phyloP scores from a whole-genome alignment of 768 basidiomycete genomes.

The Calocybe cyanea region DNA sequence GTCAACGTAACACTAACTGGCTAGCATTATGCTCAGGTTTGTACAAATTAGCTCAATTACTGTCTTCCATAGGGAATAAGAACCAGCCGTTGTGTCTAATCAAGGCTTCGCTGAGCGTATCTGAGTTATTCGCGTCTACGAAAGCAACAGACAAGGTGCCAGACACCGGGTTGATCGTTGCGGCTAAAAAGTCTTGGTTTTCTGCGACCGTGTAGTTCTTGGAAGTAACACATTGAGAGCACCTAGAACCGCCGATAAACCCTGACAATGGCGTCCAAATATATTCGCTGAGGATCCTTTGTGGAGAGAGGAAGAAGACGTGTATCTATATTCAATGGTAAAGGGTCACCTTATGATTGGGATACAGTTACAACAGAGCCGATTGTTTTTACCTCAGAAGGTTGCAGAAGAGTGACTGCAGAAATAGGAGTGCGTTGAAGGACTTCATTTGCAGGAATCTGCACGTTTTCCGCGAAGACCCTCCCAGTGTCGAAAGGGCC shows the following conservation, averaged over 20 bases:
- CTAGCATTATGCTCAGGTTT: too few species aligned
- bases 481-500: conserved; percentile 1
- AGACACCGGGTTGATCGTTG: not conserved
- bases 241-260: not conserved
- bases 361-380: too few species aligned
- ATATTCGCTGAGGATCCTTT: not conserved
- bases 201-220: not conserved
- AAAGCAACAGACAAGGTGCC: not conserved
- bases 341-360: too few species aligned
- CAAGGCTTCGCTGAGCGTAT: not conserved
- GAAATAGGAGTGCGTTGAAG: conserved; percentile 1
- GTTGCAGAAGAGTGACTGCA: conserved; percentile 4
- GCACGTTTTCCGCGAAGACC: not conserved
- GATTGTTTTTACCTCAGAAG: too few species aligned
- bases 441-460: not conserved
- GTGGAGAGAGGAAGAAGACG: conserved; percentile 5
- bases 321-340: not conserved
- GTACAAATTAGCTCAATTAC: too few species aligned
- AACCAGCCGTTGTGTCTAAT: not conserved
- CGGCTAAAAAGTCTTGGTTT: not conserved
- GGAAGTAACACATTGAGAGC: conserved; percentile 1
- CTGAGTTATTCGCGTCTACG: not conserved
- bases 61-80: too few species aligned
- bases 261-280: not conserved
- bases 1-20: too few species aligned